phyloP scores from a whole-genome alignment of 169 alveolate species.

The Cryptosporidium tyzzeri region DNA sequence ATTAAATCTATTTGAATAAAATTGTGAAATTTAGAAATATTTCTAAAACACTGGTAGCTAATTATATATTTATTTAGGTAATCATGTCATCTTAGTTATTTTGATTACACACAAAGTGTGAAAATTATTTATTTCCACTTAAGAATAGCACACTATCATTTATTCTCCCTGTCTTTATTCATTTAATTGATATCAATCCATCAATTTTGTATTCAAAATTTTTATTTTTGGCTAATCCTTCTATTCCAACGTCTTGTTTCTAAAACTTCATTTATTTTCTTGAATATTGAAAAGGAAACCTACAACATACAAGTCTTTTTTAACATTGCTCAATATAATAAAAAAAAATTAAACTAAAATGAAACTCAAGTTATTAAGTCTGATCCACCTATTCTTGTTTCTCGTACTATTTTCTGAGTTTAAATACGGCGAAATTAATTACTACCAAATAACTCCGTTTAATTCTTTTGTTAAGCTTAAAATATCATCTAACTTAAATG shows the following conservation, averaged over 20 bases:
- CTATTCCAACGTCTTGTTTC: no score
- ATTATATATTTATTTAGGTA: no score
- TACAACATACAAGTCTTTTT: no score
- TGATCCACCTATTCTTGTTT: background rate
- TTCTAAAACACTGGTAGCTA: background rate
- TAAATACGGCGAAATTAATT: background rate
- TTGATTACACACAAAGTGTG: background rate
- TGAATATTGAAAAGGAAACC: no score
- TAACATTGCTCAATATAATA: no score
- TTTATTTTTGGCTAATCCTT: no score
- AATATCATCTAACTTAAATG: background rate
- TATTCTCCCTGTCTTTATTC: background rate
- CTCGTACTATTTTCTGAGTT: background rate
- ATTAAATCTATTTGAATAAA: no score
- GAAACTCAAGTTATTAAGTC: background rate
- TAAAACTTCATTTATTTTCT: no score
- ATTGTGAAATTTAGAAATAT: background rate
- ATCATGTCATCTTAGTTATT: background rate
- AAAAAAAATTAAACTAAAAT: background rate
- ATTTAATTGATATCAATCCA: no score
- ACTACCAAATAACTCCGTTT: background rate
- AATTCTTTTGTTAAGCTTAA: slow-evolving; percentile 16
- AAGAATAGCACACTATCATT: background rate
- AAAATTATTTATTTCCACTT: background rate
- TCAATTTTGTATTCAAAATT: no score